A percentile compares a stretch with the other conserved stretches of the same genome.
These are phyloP conservation scores for Inga leiocalycina DNA, from an alignment of 306 rosid species.

Conservation along the genomic window DNA sequence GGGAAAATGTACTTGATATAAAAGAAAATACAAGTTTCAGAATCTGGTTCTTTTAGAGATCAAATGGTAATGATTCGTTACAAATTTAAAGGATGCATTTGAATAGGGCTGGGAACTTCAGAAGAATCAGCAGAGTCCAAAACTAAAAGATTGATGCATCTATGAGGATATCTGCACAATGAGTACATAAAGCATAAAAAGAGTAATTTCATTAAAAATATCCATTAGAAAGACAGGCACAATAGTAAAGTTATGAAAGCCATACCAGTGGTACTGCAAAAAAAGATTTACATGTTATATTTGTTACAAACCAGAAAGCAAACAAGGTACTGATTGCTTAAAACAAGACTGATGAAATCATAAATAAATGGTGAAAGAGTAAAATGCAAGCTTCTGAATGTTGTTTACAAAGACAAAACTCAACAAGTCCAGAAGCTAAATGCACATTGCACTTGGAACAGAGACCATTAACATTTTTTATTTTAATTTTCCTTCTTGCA, in stretches of 20 bases:
- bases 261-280: constrained; percentile 43
- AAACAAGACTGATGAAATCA: not conserved
- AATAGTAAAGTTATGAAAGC: constrained; percentile 29
- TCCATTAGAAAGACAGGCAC: constrained; percentile 13
- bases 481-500: not conserved
- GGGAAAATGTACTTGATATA: constrained; percentile 4
- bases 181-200: constrained; percentile 63
- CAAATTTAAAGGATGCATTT: constrained; percentile 73
- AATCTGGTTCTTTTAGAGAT: constrained; percentile 42
- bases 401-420: not conserved
- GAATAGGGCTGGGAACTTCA: constrained; percentile 76
- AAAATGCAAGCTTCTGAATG: constrained; percentile 5
- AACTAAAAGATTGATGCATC: constrained; percentile 76
- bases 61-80: constrained; percentile 45
- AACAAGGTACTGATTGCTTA: not conserved
- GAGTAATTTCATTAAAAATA: constrained; percentile 43
- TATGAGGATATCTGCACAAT: constrained; percentile 76
- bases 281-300: constrained; percentile 29
- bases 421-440: not conserved
- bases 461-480: not conserved
- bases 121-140: constrained; percentile 87
- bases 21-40: constrained; percentile 21
- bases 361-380: not conserved
- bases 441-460: not conserved
- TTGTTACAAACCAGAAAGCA: constrained; percentile 16